phyloP scores from a whole-genome alignment of 108 stramenopile species.

The Cylindrotheca fusiformis region DNA sequence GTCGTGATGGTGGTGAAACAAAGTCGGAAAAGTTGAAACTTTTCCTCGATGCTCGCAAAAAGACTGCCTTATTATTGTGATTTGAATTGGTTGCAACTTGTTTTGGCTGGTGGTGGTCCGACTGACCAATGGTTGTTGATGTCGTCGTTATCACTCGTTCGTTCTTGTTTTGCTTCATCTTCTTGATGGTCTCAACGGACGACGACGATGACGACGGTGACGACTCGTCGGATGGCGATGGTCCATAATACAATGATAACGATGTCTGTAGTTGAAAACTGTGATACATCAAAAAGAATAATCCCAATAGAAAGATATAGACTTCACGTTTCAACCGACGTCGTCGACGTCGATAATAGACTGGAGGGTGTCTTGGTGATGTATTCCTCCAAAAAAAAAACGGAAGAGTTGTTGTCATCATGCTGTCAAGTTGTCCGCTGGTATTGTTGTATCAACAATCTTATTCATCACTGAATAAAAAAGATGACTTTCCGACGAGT shows the following conservation, averaged over 20 bases:
- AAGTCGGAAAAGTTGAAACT: constrained; percentile 5
- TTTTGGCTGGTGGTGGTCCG: not conserved
- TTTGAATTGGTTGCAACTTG: too few species aligned
- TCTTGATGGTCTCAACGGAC: not conserved
- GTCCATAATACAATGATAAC: too few species aligned
- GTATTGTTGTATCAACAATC: too few species aligned
- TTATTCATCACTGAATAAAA: too few species aligned
- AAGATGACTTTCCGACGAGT: too few species aligned
- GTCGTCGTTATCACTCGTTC: not conserved
- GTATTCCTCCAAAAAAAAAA: too few species aligned
- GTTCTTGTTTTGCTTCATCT: not conserved
- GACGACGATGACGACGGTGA: not conserved
- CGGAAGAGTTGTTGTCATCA: too few species aligned
- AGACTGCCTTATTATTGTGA: constrained; percentile 1
- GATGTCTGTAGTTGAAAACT: too few species aligned
- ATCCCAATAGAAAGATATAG: not conserved
- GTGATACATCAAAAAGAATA: not conserved
- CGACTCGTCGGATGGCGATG: not conserved
- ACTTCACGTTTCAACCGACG: constrained; percentile 10
- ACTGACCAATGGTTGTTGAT: constrained; percentile 1
- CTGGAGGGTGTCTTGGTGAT: too few species aligned
- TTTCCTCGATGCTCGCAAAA: constrained; percentile 6
- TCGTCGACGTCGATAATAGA: not conserved
- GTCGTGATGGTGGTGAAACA: not conserved
- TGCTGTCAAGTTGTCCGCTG: too few species aligned